Percentiles rank a stretch among this genome's conserved stretches.
phyloP scores from a whole-genome alignment of 2,329 filamentous ascomycete species.

The Cordyceps javanica region DNA sequence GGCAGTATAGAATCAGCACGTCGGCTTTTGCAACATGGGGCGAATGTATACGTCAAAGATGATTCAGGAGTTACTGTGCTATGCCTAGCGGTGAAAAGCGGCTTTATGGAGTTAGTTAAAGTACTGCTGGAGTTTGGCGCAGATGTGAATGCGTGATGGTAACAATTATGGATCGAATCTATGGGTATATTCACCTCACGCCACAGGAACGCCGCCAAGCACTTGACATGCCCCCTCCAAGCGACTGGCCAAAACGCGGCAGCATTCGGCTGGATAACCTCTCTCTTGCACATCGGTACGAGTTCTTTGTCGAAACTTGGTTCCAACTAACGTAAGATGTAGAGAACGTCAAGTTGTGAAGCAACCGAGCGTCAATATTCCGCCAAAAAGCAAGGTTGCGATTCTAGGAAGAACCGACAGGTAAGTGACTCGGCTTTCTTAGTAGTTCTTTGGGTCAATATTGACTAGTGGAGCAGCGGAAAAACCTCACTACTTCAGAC shows the following conservation, averaged over 20 bases:
- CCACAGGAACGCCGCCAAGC: not conserved
- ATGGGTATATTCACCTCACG: not conserved
- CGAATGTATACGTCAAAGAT: not conserved
- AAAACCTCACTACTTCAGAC: slow-evolving; percentile 4
- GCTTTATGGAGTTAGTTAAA: not conserved
- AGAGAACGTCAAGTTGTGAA: not conserved
- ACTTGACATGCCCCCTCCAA: not conserved
- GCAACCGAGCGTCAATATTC: not conserved
- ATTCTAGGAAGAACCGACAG: slow-evolving; percentile 5
- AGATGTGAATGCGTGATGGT: not conserved
- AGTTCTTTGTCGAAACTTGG: not conserved
- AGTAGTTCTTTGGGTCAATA: not conserved
- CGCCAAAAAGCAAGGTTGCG: not conserved
- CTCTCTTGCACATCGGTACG: not conserved
- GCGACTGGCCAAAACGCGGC: not conserved
- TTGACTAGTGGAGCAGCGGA: not conserved
- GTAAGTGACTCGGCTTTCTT: not conserved
- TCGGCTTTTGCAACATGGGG: not conserved
- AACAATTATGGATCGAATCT: not conserved
- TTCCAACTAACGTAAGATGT: not conserved
- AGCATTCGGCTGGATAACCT: not conserved
- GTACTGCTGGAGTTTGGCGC: not conserved
- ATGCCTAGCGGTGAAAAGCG: not conserved
- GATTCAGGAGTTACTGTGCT: not conserved
- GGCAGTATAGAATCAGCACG: not conserved